Evolutionary conservation across 768 basidiomycete genomes (phyloP).

Genomic region (Lepiota brunneoincarnata): DNA sequence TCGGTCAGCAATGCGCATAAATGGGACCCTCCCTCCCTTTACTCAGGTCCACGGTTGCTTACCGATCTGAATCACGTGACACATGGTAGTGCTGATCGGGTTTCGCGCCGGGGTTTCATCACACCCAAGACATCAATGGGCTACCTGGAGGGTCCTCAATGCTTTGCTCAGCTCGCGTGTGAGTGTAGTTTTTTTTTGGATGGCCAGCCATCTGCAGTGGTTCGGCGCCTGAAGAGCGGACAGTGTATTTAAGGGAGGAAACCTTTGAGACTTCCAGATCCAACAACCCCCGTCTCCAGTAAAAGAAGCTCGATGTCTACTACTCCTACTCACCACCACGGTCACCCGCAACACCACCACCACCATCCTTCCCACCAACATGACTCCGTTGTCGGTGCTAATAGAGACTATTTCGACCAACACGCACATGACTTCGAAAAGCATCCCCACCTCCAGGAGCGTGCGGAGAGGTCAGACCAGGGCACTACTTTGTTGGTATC

Average conservation of each 20-base stretch:
- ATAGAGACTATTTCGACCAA: slow-evolving; percentile 12
- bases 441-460: slow-evolving; percentile 13
- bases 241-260: too few species aligned
- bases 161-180: not conserved
- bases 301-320: too few species aligned
- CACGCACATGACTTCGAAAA: slow-evolving; percentile 6
- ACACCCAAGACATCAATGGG: not conserved
- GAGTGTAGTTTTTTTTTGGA: not conserved
- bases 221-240: too few species aligned
- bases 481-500: not conserved
- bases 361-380: slow-evolving; percentile 9
- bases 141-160: slow-evolving; percentile 4
- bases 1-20: too few species aligned
- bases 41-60: too few species aligned
- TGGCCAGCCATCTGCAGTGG: too few species aligned
- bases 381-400: not conserved
- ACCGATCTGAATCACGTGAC: too few species aligned
- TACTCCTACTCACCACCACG: slow-evolving; percentile 2
- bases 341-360: too few species aligned
- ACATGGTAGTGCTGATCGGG: not conserved
- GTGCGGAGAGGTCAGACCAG: slow-evolving; percentile 13
- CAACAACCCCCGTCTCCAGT: not conserved
- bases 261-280: not conserved
- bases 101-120: not conserved
- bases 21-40: too few species aligned